Evolutionary conservation across 495 filamentous ascomycete species (phyloP), one percentile per base, ranked within the genome.

Genomic region (Aspergillus asperescens): DNA sequence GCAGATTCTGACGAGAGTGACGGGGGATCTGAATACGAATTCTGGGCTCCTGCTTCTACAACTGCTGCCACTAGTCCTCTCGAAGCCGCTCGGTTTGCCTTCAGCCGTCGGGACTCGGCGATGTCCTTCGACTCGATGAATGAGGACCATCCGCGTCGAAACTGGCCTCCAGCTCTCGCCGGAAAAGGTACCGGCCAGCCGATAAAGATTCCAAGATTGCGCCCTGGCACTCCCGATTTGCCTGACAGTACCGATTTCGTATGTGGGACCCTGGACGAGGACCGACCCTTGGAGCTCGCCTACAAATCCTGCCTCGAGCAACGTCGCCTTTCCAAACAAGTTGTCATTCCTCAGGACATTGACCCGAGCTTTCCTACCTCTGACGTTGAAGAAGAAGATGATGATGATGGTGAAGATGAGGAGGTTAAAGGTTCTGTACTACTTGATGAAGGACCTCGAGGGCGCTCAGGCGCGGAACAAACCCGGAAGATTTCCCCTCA

Each of bases 231-330:
- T 1, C 89, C 89, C 9, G 88, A 95, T 52, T 72, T 97, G 7
- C 93, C 93, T 8, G 93, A 98, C 68, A 95, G 90, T 68, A 96
- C 90, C 32, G 94, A 97, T 66, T 98, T 98, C 62, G 93, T 98
- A 20, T 96, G 93, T 62, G 93, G 93, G 43, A 98, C 93, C 12
- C 74, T 98, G 15, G 93, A 97, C 61, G 93, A 98, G 64, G 93
- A 98, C 64, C 85, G 89, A 44, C 86, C 89, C n/a, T 68, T 97
- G 32, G 93, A 98, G 64, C 86, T 88, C 53, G 91, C 88, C 2
- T 98, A 96, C 65, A 81, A 95, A 41, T 88, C 88, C 9, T 88
- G 85, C 56, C 75, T 93, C 50, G 88, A 93, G 60, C 82, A 88
- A 43, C 81, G 88, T 31, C 86, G 86, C 52, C 83, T 84, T 35